Evolutionary conservation across 1,139 yeast species (phyloP), one percentile per base, ranked within the genome.

Genomic region (Wickerhamomyces sp.): DNA sequence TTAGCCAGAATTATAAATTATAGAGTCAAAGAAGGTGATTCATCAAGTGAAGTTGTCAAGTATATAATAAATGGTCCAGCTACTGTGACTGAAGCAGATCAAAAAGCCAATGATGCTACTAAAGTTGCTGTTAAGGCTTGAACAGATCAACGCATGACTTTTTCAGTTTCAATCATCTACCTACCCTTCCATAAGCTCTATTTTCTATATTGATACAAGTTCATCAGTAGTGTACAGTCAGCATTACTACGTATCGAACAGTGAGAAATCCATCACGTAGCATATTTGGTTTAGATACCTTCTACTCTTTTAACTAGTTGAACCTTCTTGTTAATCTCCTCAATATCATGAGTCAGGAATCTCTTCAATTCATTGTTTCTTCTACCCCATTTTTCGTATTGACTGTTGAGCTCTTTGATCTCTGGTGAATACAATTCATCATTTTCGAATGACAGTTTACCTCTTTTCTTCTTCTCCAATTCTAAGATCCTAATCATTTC

Each of bases 1-100:
- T 68, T 93, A 40, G 60, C 71, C 43, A 79, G 99, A 69, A 78
- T 93, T 45, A 73, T 72, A 57, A 69, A 73, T 52, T 88, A 80
- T 72, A 85, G 90, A 70, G 55, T 61, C 45, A 69, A 58, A 6
- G 63, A 63, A 47, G 83, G 84, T 36, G 79, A 76, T 54, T 61
- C 80, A 18, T 65, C 80, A 15, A 50, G 65, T 27, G 78, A 82
- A 59, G 76, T 81, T n/a, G 49, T 79, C 46, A 64, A 72, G 47
- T 84, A 86, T 64, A 71, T 89, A 44, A 46, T 80, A 36, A 67
- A 72, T 46, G 87, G 88, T 43, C 34, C 67, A 66, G 42, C 53
- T 52, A 40, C 44, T 45, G 27, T 40, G 39, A 36, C 40, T 35
- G 27, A 35, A 41, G 34, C 30, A 30, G 39, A 15, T 27, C 10